Evolutionary conservation across 208 protist genomes (phyloP).

Genomic region (Porcisia deanei): DNA sequence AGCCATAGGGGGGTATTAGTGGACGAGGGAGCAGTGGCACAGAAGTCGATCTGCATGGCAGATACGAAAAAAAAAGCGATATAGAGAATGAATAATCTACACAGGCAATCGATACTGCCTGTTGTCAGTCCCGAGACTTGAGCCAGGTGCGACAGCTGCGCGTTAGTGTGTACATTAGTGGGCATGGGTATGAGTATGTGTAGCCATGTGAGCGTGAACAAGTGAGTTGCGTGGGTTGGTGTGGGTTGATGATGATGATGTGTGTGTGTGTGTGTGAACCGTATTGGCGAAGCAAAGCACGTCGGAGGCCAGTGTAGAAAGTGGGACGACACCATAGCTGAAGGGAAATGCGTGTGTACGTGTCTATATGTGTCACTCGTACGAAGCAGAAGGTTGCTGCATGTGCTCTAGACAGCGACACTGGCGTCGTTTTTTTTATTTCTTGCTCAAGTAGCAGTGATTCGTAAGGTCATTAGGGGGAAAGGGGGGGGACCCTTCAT

Average conservation of each 20-base stretch:
- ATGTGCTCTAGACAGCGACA: background rate
- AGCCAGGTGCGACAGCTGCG: background rate
- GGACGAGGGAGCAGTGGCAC: background rate
- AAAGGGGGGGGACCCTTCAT: too few relatives aligned
- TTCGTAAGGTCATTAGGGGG: background rate
- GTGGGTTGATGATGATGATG: too few relatives aligned
- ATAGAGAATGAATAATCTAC: background rate
- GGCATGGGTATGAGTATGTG: background rate
- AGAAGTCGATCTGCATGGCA: conserved; percentile 15
- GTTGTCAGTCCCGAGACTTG: background rate
- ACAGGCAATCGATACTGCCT: background rate
- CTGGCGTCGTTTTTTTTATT: too few relatives aligned
- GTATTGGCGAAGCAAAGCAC: background rate
- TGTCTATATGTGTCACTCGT: background rate
- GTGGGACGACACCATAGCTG: background rate
- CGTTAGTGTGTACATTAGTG: too few relatives aligned
- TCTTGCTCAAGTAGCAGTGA: background rate
- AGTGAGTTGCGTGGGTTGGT: too few relatives aligned
- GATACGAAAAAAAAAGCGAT: background rate
- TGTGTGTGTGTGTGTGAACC: background rate
- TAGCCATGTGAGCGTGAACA: too few relatives aligned
- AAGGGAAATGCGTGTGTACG: background rate
- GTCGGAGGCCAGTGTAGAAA: background rate
- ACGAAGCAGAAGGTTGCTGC: background rate
- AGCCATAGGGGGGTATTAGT: conserved; percentile 20